Percentiles rank a stretch among this genome's conserved stretches.
Evolutionary conservation across 2,329 filamentous ascomycete genomes (phyloP).

Genomic region (Xylariaceae sp.): DNA sequence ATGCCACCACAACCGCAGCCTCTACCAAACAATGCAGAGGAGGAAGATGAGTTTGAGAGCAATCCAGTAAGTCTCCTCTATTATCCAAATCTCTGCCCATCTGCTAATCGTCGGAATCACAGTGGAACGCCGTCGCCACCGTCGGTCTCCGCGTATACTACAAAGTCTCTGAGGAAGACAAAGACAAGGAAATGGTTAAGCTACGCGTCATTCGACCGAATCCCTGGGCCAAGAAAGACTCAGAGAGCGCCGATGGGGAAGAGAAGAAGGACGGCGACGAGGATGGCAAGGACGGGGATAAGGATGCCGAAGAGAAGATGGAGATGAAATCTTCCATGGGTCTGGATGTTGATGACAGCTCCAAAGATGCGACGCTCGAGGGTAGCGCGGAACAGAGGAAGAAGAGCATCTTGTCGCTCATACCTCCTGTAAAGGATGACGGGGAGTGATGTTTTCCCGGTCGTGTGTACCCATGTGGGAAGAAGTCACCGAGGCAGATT

Average conservation of each 20-base stretch:
- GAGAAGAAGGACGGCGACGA: slow-evolving; percentile 21
- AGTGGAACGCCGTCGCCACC: slow-evolving; percentile 62
- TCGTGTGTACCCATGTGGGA: too few species aligned
- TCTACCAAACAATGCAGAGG: slow-evolving; percentile 39
- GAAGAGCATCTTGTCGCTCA: slow-evolving; percentile 30
- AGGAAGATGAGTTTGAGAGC: slow-evolving; percentile 53
- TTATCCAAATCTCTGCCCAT: too few species aligned
- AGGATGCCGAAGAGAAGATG: slow-evolving; percentile 25
- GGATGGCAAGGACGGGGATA: slow-evolving; percentile 15
- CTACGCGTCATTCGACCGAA: slow-evolving; percentile 41
- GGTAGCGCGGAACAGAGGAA: slow-evolving; percentile 28
- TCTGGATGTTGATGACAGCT: slow-evolving; percentile 37
- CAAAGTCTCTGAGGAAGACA: slow-evolving; percentile 39
- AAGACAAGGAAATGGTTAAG: slow-evolving; percentile 35
- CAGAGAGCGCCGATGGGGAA: slow-evolving; percentile 21
- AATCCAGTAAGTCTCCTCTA: slow-evolving; percentile 35
- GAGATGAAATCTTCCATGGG: slow-evolving; percentile 36
- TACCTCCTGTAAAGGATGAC: slow-evolving; percentile 4
- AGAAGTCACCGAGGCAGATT: too few species aligned
- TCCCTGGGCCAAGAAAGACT: slow-evolving; percentile 30
- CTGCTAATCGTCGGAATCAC: neutral
- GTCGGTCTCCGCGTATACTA: slow-evolving; percentile 61
- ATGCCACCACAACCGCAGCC: slow-evolving; percentile 29
- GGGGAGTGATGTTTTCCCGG: too few species aligned
- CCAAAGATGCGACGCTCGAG: slow-evolving; percentile 33